Base-by-base conservation (phyloP, 2,329 filamentous ascomycete genomes). In the Aspergillus persii region DNA sequence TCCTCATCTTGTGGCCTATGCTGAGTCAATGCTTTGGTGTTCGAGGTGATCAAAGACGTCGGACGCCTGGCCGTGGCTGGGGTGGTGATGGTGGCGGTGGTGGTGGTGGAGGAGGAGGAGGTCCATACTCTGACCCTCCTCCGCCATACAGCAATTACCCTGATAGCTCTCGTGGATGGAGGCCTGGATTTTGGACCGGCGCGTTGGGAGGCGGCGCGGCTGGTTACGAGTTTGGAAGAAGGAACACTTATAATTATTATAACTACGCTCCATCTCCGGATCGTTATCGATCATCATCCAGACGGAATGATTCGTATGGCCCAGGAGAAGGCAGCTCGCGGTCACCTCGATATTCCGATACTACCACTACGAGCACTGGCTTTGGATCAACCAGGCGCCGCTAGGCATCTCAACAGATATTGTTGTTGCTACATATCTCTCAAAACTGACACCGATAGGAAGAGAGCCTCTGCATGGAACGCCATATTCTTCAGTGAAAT, bases 171-270 rank as follows among this genome's bases (percentile, higher is more conserved):
- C 66, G 69, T 60, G 70, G 74, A 2, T 81, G 78, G 78, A 73
- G 71, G 54, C 79, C 79, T 1, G 79, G 79, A 1, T 81, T 81
- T 57, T 81, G 79, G 79, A 74, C 77, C 26, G 79, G 79, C 26
- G 75, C 74, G 9, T 61, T 76, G 46, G 71, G 76, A 50, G 79
- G 79, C 54, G 74, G 70, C 8, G 73, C 75, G 15, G 74, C 76
- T 30, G 79, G 77, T 9, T 81, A 80, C 68, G 65, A 71, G 2
- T 63, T 77, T 47, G 78, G 77, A 15, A 75, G 69, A 61, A 70
- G 68, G 49, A 62, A 56, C 50, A 61, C 54, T 15, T 57, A 58
- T 39, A 26, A 41, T 12, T 18, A 12, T n/a, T 41, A 58, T 39
- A 26, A 41, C 5, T 18, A 12, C 7, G 15, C 36, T 36, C 9